A percentile compares a stretch with the other conserved stretches of the same genome.
These are phyloP conservation scores for Citrus hindsii DNA, from an alignment of 345 rosid species.

Conservation along the genomic window DNA sequence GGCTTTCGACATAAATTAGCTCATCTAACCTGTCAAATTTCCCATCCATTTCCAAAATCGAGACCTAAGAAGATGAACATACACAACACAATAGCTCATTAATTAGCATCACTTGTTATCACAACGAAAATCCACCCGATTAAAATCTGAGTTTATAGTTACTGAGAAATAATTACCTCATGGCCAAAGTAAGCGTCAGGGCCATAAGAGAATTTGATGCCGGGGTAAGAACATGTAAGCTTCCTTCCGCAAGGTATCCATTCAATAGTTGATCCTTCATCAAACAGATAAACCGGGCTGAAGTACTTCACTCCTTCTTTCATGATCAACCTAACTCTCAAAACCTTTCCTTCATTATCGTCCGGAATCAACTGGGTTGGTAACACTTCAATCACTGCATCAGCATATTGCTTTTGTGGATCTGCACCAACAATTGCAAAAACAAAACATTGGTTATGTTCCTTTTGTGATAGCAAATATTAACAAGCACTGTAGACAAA, in stretches of 20 bases:
- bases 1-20: constrained; percentile 92
- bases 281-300: constrained; percentile 87
- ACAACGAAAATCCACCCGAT: neutral
- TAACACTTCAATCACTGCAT: constrained; percentile 90
- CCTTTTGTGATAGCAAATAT: neutral
- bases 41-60: constrained; percentile 96
- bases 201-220: constrained; percentile 80
- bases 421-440: constrained; percentile 39
- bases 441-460: neutral
- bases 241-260: constrained; percentile 99
- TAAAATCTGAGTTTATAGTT: neutral
- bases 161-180: constrained; percentile 47
- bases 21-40: constrained; percentile 95
- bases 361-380: constrained; percentile 85
- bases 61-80: constrained; percentile 48
- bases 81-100: neutral
- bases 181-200: constrained; percentile 79
- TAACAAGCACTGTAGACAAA: neutral
- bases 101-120: neutral
- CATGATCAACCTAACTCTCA: constrained; percentile 92
- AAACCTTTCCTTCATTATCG: constrained; percentile 88
- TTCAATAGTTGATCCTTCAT: constrained; percentile 85
- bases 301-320: constrained; percentile 88
- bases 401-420: constrained; percentile 93
- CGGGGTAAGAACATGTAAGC: constrained; percentile 96